phyloP scores from a whole-genome alignment of 805 yeast species.

The Yarrowia sp. region DNA sequence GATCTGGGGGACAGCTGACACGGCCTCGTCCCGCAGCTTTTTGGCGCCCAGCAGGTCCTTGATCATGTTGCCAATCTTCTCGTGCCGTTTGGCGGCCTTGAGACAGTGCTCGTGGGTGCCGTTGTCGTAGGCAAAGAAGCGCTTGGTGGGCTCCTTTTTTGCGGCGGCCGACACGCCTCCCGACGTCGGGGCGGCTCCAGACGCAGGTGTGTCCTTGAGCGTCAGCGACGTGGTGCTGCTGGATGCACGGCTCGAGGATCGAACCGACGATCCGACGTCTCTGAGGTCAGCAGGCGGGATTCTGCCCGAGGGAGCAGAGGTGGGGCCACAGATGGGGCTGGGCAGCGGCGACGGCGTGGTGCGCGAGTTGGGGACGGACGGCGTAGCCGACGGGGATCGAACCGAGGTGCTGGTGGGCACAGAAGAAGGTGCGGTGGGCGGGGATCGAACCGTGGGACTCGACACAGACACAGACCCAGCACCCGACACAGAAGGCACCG shows the following conservation, averaged over 20 bases:
- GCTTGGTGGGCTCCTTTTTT: conserved; percentile 33
- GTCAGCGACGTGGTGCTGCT: conserved; percentile 23
- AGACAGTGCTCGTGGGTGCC: conserved; percentile 84
- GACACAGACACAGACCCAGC: no score
- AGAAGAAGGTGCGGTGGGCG: neutral
- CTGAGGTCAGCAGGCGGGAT: conserved; percentile 11
- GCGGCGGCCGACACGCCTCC: conserved; percentile 10
- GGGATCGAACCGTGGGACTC: neutral
- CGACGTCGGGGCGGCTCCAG: neutral
- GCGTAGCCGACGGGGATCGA: neutral
- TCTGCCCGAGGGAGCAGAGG: neutral
- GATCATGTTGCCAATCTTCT: conserved; percentile 50
- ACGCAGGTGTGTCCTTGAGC: conserved; percentile 17
- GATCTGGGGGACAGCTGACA: conserved; percentile 38
- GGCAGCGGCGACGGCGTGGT: conserved; percentile 26
- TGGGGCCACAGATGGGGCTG: conserved; percentile 9
- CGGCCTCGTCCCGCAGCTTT: conserved; percentile 40
- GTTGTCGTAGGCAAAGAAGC: conserved; percentile 51
- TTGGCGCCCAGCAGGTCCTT: conserved; percentile 40
- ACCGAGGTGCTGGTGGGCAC: neutral
- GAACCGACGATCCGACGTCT: conserved; percentile 22
- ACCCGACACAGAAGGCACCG: neutral
- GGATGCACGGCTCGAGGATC: neutral
- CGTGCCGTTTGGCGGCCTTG: conserved; percentile 62
- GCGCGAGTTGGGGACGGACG: neutral